Evolutionary conservation across 306 rosid genomes (phyloP).

Genomic region (Vigna angularis): DNA sequence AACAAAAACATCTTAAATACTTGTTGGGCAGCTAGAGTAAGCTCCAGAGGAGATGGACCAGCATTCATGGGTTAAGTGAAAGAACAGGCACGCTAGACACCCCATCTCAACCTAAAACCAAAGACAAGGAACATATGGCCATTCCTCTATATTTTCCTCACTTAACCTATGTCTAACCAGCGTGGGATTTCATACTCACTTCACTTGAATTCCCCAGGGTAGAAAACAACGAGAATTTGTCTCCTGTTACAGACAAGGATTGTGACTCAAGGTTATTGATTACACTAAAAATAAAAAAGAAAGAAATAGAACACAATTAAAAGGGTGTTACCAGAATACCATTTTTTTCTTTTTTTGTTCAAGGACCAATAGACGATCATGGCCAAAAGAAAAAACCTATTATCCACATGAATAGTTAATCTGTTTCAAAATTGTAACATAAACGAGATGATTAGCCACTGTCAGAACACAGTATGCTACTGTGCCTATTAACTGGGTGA

Average conservation of each 20-base stretch:
- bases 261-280: not conserved
- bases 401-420: not conserved
- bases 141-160: too few species aligned
- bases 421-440: not conserved
- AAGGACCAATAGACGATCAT: slow-evolving; percentile 2
- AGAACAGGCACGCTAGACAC: too few species aligned
- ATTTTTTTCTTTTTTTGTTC: not conserved
- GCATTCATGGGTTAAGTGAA: too few species aligned
- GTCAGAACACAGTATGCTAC: not conserved
- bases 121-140: too few species aligned
- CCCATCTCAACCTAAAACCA: too few species aligned
- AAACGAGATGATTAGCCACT: not conserved
- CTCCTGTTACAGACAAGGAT: not conserved
- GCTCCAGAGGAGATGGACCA: too few species aligned
- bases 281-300: not conserved
- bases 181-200: too few species aligned
- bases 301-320: not conserved
- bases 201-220: not conserved
- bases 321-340: not conserved
- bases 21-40: too few species aligned
- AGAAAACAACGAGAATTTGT: slow-evolving; percentile 21
- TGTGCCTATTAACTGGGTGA: not conserved
- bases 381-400: not conserved
- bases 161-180: too few species aligned
- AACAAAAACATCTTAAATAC: too few species aligned